Evolutionary conservation across 495 filamentous ascomycete species (phyloP), one percentile per base, ranked within the genome.

Genomic region (Aspergillus olivimuriae): DNA sequence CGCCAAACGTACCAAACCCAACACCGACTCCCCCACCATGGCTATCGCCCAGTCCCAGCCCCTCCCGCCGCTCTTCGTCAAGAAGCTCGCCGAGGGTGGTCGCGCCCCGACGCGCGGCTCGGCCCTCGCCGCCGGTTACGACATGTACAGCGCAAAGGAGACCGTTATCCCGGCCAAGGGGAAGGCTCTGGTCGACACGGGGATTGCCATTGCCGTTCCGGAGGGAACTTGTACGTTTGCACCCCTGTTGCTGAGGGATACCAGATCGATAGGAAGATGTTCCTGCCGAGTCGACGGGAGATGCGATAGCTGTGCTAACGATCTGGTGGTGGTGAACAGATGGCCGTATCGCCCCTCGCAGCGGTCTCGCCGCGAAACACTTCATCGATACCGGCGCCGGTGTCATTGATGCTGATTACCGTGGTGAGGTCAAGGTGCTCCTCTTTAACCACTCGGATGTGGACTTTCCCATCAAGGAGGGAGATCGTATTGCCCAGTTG

Each of bases 371-470:
- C 3, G 74, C 82, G 33, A 96, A 96, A 68, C 80, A 95, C 69
- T 88, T 87, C 70, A 96, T 98, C 61, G 87, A 95, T 62, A 87
- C 84, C 1, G 88, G 91, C 43, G 92, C 92, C 2, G 92, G 92
- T 23, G 92, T 98, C 40, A 95, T 98, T 58, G 92, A 98, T 69
- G 88, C 90, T 6, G 92, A 98, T 62, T 98, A 98, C 72, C 79
- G 92, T 18, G 92, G 92, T 14, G 86, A 84, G 47, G 83, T 98
- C 49, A 94, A 89, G 73, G 84, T 98, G 16, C 72, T 98, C 53
- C 75, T 98, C 30, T 95, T 96, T 59, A 98, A 98, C 72, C 84
- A 94, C 65, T 73, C 73, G 11, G 89, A 92, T 11, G 70, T 65
- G 15, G 90, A 95, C 55, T 97, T 92, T 55, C 70, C 74, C 39